Evolutionary conservation across 331 rosid genomes (phyloP).

Genomic region (Quercus lobata): DNA sequence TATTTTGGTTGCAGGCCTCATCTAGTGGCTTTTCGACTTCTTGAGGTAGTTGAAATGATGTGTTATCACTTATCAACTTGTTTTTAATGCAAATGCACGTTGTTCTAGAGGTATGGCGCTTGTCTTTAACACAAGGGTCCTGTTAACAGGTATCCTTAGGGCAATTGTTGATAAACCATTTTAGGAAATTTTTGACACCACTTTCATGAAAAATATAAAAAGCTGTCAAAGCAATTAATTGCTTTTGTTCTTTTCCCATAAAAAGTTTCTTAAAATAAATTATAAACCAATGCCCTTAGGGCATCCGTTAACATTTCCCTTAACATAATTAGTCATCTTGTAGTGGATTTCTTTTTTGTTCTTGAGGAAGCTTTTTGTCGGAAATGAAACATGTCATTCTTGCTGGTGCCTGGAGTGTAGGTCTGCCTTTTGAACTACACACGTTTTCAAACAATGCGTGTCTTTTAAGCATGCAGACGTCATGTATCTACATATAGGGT

Average conservation of each 20-base stretch:
- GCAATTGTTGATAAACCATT: too few relatives aligned
- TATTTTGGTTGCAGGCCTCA: slow-evolving; percentile 86
- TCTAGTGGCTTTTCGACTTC: slow-evolving; percentile 65
- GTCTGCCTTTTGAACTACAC: background rate
- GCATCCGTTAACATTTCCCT: too few relatives aligned
- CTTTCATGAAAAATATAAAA: too few relatives aligned
- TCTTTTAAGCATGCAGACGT: background rate
- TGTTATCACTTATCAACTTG: background rate
- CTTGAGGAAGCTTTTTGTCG: background rate
- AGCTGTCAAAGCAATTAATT: too few relatives aligned
- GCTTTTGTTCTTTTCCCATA: too few relatives aligned
- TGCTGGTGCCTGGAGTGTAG: background rate
- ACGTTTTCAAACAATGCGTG: background rate
- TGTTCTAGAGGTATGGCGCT: background rate
- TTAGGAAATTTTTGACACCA: too few relatives aligned
- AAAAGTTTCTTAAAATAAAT: too few relatives aligned
- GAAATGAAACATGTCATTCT: background rate
- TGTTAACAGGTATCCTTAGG: too few relatives aligned
- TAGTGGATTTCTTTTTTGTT: too few relatives aligned
- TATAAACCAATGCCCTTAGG: too few relatives aligned
- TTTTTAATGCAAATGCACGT: background rate
- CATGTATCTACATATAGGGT: background rate
- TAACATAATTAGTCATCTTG: background rate
- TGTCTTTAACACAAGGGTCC: background rate
- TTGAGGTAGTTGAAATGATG: slow-evolving; percentile 56